These are phyloP conservation scores for Tagetes erecta DNA, from an alignment of 129 eudicot genomes.

Conservation along the genomic window DNA sequence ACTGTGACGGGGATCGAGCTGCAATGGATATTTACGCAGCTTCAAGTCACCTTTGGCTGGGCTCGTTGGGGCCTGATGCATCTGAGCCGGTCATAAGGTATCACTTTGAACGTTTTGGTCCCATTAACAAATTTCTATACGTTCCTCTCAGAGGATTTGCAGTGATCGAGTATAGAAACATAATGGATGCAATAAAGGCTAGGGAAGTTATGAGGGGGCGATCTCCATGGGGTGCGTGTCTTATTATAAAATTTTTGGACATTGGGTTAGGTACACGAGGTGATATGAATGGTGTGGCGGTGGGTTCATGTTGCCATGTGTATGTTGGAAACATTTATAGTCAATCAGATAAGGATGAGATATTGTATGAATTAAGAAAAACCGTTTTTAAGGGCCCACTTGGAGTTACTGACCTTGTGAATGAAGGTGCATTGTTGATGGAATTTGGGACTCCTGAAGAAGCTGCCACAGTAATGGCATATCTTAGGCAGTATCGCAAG, in stretches of 20 bases:
- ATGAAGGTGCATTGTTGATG: conserved; percentile 78
- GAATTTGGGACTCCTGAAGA: conserved; percentile 91
- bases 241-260: conserved; percentile 74
- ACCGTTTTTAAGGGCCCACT: conserved; percentile 59
- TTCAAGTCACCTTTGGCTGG: conserved; percentile 75
- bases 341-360: conserved; percentile 80
- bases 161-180: conserved; percentile 57
- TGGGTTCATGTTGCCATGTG: conserved; percentile 76
- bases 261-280: conserved; percentile 74
- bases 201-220: conserved; percentile 71
- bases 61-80: conserved; percentile 76
- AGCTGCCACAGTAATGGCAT: conserved; percentile 62
- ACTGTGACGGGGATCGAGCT: conserved; percentile 79
- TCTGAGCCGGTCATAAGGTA: conserved; percentile 66
- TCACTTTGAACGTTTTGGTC: conserved; percentile 88
- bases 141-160: conserved; percentile 68
- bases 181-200: conserved; percentile 79
- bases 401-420: conserved; percentile 60
- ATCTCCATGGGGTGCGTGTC: conserved; percentile 80
- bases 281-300: conserved; percentile 58
- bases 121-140: conserved; percentile 54
- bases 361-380: conserved; percentile 61
- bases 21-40: conserved; percentile 80
- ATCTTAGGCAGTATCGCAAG: conserved; percentile 64
- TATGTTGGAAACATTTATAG: conserved; percentile 67